Evolutionary conservation across 768 basidiomycete genomes (phyloP).

Genomic region (Suillus clintonianus): DNA sequence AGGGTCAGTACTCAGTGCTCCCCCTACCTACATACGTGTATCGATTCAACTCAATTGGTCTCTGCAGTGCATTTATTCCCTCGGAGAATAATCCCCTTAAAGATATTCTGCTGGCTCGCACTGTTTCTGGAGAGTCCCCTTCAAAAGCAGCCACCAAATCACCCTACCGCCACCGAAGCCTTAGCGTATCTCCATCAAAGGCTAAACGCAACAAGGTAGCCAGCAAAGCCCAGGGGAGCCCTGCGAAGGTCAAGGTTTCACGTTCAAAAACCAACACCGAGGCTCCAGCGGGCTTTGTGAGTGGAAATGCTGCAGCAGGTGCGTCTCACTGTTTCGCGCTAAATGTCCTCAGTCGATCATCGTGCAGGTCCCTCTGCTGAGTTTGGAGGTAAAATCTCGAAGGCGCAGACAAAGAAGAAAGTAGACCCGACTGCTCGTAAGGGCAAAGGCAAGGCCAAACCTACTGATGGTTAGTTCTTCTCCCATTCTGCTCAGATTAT

Average conservation of each 20-base stretch:
- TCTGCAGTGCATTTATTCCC: slow-evolving; percentile 53
- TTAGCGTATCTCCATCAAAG: slow-evolving; percentile 2
- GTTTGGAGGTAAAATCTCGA: background rate
- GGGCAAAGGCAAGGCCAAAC: background rate
- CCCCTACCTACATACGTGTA: background rate
- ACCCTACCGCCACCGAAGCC: background rate
- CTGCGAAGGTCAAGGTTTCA: background rate
- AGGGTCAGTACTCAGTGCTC: slow-evolving; percentile 43
- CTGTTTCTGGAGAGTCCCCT: slow-evolving; percentile 50
- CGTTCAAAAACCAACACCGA: background rate
- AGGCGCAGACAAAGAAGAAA: background rate
- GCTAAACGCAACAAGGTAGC: background rate
- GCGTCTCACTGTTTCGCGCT: background rate
- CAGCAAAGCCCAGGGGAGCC: background rate
- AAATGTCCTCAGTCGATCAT: background rate
- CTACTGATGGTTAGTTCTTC: background rate
- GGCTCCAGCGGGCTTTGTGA: background rate
- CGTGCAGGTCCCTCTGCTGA: background rate
- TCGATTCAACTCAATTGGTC: background rate
- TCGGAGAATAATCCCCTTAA: slow-evolving; percentile 48
- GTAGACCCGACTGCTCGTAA: background rate
- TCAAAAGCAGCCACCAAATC: slow-evolving; percentile 22
- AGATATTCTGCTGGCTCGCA: slow-evolving; percentile 54
- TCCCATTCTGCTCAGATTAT: background rate
- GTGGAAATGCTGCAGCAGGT: background rate